These are phyloP conservation scores for Scleromitrula shiraiana DNA, from an alignment of 2,329 filamentous ascomycete species.

Conservation along the genomic window DNA sequence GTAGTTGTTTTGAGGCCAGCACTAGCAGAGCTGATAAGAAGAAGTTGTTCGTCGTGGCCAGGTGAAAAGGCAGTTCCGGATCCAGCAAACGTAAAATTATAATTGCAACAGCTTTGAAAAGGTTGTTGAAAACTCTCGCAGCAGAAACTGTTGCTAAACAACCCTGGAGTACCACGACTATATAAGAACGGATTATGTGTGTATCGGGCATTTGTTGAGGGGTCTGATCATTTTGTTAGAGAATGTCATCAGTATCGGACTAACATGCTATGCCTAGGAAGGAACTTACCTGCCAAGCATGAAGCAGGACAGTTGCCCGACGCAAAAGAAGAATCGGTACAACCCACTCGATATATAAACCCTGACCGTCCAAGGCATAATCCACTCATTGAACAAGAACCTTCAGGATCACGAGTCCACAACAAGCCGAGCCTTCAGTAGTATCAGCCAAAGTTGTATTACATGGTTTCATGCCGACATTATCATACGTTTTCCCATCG, in stretches of 20 bases:
- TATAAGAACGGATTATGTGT: not conserved
- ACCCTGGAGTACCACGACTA: not conserved
- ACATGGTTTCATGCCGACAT: not conserved
- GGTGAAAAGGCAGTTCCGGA: not conserved
- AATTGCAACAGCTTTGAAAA: not conserved
- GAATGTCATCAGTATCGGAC: not conserved
- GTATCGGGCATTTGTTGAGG: not conserved
- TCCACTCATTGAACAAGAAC: not conserved
- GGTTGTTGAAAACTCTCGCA: not conserved
- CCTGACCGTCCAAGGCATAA: not conserved
- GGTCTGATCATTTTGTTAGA: not conserved
- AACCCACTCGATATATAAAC: not conserved
- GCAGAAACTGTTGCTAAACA: not conserved
- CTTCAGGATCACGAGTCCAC: not conserved
- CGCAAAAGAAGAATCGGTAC: not conserved
- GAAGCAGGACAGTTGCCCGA: not conserved
- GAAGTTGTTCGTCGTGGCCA: not conserved
- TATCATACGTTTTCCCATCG: not conserved
- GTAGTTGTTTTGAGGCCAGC: not conserved
- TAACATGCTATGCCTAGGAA: not conserved
- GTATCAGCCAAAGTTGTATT: not conserved
- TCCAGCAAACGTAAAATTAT: not conserved
- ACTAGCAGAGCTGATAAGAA: not conserved
- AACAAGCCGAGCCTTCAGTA: not conserved
- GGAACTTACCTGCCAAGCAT: not conserved